Conservation (phyloP, 2,329 filamentous ascomycete genomes). For the Venturia oleaginea region DNA sequence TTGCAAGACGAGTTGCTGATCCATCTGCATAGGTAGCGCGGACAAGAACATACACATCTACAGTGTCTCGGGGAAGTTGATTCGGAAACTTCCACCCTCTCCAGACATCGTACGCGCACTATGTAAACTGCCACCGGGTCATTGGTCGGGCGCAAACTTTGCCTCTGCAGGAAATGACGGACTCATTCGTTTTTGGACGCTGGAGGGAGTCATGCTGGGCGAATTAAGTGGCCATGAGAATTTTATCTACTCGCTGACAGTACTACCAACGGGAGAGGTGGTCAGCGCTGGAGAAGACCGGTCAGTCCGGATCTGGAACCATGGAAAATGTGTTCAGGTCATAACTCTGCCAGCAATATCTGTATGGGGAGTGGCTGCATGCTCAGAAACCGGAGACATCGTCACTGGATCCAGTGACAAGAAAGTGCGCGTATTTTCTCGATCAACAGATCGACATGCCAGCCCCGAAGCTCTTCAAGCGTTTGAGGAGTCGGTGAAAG, state of each 20-base stretch:
- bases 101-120: constrained; percentile 83
- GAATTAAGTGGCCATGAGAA: constrained; percentile 83
- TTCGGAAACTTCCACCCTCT: constrained; percentile 58
- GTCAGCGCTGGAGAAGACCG: constrained; percentile 90
- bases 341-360: constrained; percentile 96
- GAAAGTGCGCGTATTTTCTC: constrained; percentile 73
- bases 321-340: constrained; percentile 76
- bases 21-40: constrained; percentile 60
- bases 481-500: constrained; percentile 75
- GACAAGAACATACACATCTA: constrained; percentile 86
- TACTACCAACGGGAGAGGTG: constrained; percentile 73
- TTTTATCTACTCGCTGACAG: constrained; percentile 82
- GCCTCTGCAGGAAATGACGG: constrained; percentile 93
- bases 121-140: constrained; percentile 64
- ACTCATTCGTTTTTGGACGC: constrained; percentile 75
- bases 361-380: constrained; percentile 87
- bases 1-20: neutral
- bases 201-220: constrained; percentile 66
- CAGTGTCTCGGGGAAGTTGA: constrained; percentile 53
- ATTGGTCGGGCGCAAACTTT: constrained; percentile 80
- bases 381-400: constrained; percentile 75
- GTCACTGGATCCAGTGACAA: constrained; percentile 89
- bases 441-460: constrained; percentile 60
- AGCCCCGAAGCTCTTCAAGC: constrained; percentile 56
- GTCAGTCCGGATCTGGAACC: constrained; percentile 84